Evolutionary conservation across 1,284 basidiomycete species (phyloP), one percentile per base, ranked within the genome.

Genomic region (Ceratobasidium sp.): DNA sequence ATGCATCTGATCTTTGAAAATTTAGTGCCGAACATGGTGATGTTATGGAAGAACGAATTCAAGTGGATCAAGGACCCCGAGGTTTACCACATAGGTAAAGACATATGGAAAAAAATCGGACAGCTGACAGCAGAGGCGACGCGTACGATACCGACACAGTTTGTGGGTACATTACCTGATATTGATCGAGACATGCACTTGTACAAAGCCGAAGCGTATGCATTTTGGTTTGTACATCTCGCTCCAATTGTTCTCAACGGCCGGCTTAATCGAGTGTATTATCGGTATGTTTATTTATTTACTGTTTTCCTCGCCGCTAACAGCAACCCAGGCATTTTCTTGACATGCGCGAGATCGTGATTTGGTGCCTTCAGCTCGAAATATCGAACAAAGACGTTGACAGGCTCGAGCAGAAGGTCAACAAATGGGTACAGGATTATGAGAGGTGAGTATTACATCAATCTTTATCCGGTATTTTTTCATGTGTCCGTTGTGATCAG

Each of bases 1-100:
- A 79, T 79, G 78, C 78, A 79, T 42, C 60, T 78, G 2, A 20
- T 78, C 11, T 78, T 69, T 35, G 77, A 79, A 53, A 79, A 79
- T 39, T 20, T 77, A 17, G 51, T 67, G 17, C 65, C 65, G 28
- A 74, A 53, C 8, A 66, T 79, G 11, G 39, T 77, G 26, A 28
- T 26, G 10, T 63, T 60, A 28, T 69, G 65, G 54, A 45, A 53
- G 23, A 17, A 17, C 5, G n/a, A 51, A n/a, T 51, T 51, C 49
- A 51, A 51, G 20, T 51, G 49, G n/a, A 26, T 28, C n/a, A 31
- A 31, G 10, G 26, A 23, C 26, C 26, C 54, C 10, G n/a, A 68
- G 7, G 42, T 3, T 20, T 77, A 74, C 31, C 20, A n/a, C 8
- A 3, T 77, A 15, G 3, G 26, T 2, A 1, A 33, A 3, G 45